Evolutionary conservation across 805 yeast genomes (phyloP).

Genomic region (Wickerhamomyces hampshirensis): DNA sequence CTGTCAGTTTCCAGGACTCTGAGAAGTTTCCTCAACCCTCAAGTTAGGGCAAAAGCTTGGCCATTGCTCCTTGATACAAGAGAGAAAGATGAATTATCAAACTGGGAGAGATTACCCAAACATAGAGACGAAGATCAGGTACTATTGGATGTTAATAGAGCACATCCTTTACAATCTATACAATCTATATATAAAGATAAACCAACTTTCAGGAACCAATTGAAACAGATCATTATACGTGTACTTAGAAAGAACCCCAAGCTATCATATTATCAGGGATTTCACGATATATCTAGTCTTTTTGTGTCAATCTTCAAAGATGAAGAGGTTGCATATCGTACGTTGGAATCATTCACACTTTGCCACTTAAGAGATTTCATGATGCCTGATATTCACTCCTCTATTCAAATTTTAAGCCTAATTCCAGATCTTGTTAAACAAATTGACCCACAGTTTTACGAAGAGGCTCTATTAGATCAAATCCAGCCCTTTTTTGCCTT

Average conservation of each 20-base stretch:
- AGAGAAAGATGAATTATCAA: not conserved
- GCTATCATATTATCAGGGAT: slow-evolving; percentile 85
- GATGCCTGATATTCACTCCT: slow-evolving; percentile 62
- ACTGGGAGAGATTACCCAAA: slow-evolving; percentile 2
- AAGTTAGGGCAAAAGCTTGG: slow-evolving; percentile 35
- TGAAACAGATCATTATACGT: slow-evolving; percentile 39
- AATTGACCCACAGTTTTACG: slow-evolving; percentile 42
- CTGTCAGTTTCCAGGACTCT: slow-evolving; percentile 1
- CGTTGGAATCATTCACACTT: slow-evolving; percentile 51
- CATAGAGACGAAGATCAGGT: slow-evolving; percentile 82
- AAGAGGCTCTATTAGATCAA: slow-evolving; percentile 28
- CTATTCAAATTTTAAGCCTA: slow-evolving; percentile 59
- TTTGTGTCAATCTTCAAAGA: slow-evolving; percentile 48
- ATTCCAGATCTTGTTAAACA: slow-evolving; percentile 56
- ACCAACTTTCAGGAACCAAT: slow-evolving; percentile 18
- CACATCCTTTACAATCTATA: slow-evolving; percentile 42
- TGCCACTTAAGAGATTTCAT: slow-evolving; percentile 77
- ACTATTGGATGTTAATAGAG: slow-evolving; percentile 67
- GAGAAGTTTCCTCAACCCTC: slow-evolving; percentile 1
- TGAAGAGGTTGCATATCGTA: slow-evolving; percentile 26
- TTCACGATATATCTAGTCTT: slow-evolving; percentile 78
- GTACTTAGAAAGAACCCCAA: slow-evolving; percentile 58
- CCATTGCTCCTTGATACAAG: slow-evolving; percentile 27
- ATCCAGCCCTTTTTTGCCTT: slow-evolving; percentile 64
- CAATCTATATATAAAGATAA: slow-evolving; percentile 16